Conservation (phyloP, 352 stramenopile species). For the Phytopythium aichiense region DNA sequence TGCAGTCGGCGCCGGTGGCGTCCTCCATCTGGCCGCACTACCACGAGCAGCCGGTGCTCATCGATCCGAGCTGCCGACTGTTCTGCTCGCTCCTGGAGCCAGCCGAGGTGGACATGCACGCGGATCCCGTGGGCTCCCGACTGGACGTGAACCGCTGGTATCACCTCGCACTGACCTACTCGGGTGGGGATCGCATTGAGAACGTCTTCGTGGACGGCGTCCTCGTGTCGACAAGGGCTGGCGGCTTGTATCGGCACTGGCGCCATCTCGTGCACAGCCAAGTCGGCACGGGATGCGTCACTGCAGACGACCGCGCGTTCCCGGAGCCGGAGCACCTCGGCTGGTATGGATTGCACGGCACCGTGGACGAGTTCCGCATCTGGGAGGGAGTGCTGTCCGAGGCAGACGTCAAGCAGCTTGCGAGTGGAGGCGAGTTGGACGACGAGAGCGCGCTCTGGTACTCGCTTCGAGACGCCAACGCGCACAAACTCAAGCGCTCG, state of each 20-base stretch:
- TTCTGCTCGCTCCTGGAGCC: slow-evolving; percentile 44
- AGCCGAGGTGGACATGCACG: slow-evolving; percentile 6
- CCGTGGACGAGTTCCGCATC: slow-evolving; percentile 31
- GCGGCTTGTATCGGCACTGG: slow-evolving; percentile 31
- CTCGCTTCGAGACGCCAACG: background rate
- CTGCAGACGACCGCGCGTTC: slow-evolving; percentile 13
- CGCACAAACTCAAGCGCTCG: background rate
- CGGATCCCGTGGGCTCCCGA: slow-evolving; percentile 10
- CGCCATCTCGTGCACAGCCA: slow-evolving; percentile 29
- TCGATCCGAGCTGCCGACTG: slow-evolving; percentile 32
- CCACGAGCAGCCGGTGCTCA: slow-evolving; percentile 34
- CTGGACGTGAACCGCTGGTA: slow-evolving; percentile 33
- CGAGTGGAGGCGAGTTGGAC: slow-evolving; percentile 4
- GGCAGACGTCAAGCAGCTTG: slow-evolving; percentile 9
- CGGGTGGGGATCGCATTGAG: slow-evolving; percentile 16
- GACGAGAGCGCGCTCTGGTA: slow-evolving; percentile 4
- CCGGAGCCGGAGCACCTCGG: slow-evolving; percentile 23
- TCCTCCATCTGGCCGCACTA: slow-evolving; percentile 30
- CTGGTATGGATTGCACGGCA: slow-evolving; percentile 43
- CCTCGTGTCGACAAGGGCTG: slow-evolving; percentile 13
- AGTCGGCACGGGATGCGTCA: slow-evolving; percentile 37
- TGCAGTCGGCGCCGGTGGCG: slow-evolving; percentile 29
- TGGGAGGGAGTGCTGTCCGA: slow-evolving; percentile 9
- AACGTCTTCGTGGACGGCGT: slow-evolving; percentile 36
- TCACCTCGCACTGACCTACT: slow-evolving; percentile 40